Base-by-base conservation (phyloP, 2,329 filamentous ascomycete genomes). In the Talaromyces sp. region DNA sequence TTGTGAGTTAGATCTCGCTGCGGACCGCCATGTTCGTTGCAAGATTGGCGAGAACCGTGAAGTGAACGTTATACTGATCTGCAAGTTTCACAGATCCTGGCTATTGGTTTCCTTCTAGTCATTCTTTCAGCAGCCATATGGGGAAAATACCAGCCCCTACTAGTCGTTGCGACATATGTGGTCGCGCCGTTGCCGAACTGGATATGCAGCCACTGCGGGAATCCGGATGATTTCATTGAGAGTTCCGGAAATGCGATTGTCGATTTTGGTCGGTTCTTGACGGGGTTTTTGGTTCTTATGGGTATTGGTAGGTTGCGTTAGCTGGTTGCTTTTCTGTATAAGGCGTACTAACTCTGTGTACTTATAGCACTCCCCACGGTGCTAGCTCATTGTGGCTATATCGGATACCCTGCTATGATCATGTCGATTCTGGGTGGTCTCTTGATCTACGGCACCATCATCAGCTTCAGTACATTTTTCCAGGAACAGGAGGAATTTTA, bases 401-500 rank as follows among this genome's bases (percentile, higher is more conserved):
- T 99, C 75, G 82, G 88, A 68, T 79, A 90, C 65, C 89, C 92
- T 61, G 95, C 95, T 58, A 96, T 97, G 89, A 82, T 92, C 76
- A 99, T 99, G 95, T 96, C 91, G 61, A 91, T 99, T 72, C 81
- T 94, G 61, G 95, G 95, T 31, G 95, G 95, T 61, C 83, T 97
- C 67, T 82, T 99, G 76, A 99, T 99, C 77, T 99, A 99, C 80
- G 92, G 92, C 65, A 99, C 95, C 58, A 97, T 99, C 76, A 96
- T 99, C 80, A 95, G 91, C 81, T 99, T 99, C 79, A 90, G 91
- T 70, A 91, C 97, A 88, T 99, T 98, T 83, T 99, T 99, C 84
- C 91, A 94, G 77, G 93, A 98, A 80, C 93, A 98, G 77, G 91
- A 96, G 76, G 95, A 98, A 73, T 99, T 98, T 78, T 98, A 68